Evolutionary conservation across 306 rosid genomes (phyloP), one percentile per base, ranked within the genome.

Genomic region (Dalbergia cochinchinensis): DNA sequence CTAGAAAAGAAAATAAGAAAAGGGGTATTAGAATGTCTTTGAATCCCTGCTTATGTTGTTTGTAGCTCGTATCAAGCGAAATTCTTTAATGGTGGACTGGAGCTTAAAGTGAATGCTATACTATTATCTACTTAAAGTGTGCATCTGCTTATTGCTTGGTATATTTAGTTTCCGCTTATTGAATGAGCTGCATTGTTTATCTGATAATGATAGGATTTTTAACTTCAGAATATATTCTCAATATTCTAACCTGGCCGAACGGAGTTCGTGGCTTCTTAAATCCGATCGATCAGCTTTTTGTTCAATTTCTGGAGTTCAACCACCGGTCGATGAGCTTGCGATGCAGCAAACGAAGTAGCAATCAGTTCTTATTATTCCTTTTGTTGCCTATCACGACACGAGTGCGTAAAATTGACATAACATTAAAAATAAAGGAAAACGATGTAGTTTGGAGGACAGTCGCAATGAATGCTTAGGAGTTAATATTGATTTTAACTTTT

Each of bases 1-100:
- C 60, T 50, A 26, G 66, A 39, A 74, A 74, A 66, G 66, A 41
- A 53, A 48, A 65, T 19, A 18, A 45, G 35, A 33, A 60, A 59
- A 45, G 51, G 74, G 76, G 41, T 83, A 48, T 71, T 60, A 13
- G 22, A 51, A 59, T 71, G 76, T 80, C 65, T 65, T 69, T 55
- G 20, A 42, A 44, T 71, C 62, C 35, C 9, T 60, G 53, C 54
- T 44, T 31, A 5, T 62, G 34, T 70, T 71, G 5, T 22, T 61
- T 51, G 7, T 55, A 41, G 69, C 74, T 39, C 74, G 79, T 82
- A 45, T 47, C 33, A 35, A 5, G 54, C 63, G 64, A 64, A 78
- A 54, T 61, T 64, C 82, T 48, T 76, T 65, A 13, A 50, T 53
- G 62, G 42, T 65, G 34, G 50, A 78, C 53, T 64, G 69, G 51